These are phyloP conservation scores for Sporothrix luriei DNA, from an alignment of 2,329 filamentous ascomycete species.

Conservation along the genomic window DNA sequence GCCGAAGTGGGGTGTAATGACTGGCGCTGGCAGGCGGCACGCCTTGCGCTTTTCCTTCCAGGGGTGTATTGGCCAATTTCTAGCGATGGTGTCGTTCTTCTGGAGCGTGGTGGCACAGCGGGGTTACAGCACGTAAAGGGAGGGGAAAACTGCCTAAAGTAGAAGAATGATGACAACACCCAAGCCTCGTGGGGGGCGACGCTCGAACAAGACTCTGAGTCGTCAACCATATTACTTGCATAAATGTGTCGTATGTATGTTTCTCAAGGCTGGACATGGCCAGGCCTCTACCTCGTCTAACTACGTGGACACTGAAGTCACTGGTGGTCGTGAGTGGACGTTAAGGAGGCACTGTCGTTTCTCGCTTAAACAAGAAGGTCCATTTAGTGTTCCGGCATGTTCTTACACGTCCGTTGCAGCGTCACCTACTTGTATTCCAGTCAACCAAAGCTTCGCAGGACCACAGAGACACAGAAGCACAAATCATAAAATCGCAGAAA, in stretches of 20 bases:
- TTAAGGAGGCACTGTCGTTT: background rate
- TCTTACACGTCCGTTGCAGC: background rate
- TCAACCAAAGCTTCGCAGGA: background rate
- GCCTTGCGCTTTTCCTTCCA: background rate
- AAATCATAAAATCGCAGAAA: too few species aligned
- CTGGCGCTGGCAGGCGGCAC: background rate
- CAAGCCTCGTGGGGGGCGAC: background rate
- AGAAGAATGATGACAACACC: background rate
- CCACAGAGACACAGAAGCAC: background rate
- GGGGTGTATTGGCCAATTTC: background rate
- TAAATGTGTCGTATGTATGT: background rate
- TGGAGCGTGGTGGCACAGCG: constrained; percentile 13
- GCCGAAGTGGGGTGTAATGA: constrained; percentile 16
- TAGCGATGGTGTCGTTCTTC: background rate
- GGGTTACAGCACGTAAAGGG: constrained; percentile 20
- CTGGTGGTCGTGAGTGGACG: background rate
- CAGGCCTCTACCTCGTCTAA: background rate
- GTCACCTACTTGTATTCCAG: background rate
- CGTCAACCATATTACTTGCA: background rate
- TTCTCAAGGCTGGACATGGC: background rate
- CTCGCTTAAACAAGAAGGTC: background rate
- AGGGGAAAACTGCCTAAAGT: constrained; percentile 28
- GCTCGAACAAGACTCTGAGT: background rate
- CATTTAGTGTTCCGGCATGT: background rate
- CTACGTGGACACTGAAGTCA: background rate